phyloP scores from a whole-genome alignment of 2,329 filamentous ascomycete species.

The Magnaporthiopsis poae region DNA sequence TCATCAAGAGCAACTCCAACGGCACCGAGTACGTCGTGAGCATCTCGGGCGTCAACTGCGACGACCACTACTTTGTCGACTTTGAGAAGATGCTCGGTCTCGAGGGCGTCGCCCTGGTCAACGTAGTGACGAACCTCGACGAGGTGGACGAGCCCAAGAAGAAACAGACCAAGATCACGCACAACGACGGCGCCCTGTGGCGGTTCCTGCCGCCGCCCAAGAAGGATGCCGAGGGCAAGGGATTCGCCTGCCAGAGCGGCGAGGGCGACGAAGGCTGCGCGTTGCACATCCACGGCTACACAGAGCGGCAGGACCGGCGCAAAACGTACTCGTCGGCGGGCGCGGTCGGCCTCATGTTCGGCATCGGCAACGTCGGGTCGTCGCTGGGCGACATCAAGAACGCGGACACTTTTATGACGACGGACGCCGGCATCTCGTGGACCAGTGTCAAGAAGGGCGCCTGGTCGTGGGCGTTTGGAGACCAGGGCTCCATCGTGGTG shows the following conservation, averaged over 20 bases:
- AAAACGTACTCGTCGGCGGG: slow-evolving; percentile 83
- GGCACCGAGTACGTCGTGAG: slow-evolving; percentile 89
- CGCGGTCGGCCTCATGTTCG: slow-evolving; percentile 84
- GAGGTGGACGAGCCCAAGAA: slow-evolving; percentile 62
- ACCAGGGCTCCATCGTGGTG: slow-evolving; percentile 86
- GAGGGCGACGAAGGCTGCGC: slow-evolving; percentile 60
- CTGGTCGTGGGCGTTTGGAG: slow-evolving; percentile 90
- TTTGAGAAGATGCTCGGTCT: slow-evolving; percentile 92
- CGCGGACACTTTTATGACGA: slow-evolving; percentile 81
- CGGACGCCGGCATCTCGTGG: slow-evolving; percentile 86
- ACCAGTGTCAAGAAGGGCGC: slow-evolving; percentile 72
- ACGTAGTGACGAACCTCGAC: slow-evolving; percentile 67
- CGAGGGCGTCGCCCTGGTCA: slow-evolving; percentile 82
- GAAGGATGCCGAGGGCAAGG: slow-evolving; percentile 60
- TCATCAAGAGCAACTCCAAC: slow-evolving; percentile 97
- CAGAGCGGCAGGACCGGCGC: slow-evolving; percentile 70
- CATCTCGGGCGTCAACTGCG: slow-evolving; percentile 69
- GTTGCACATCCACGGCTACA: slow-evolving; percentile 90
- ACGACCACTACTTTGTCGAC: slow-evolving; percentile 70
- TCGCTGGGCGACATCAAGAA: slow-evolving; percentile 58
- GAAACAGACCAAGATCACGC: slow-evolving; percentile 82
- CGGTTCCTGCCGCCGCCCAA: slow-evolving; percentile 61
- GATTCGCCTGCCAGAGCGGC: slow-evolving; percentile 53
- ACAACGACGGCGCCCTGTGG: slow-evolving; percentile 93
- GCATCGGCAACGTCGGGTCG: slow-evolving; percentile 76